A percentile compares a stretch with the other conserved stretches of the same genome.
Evolutionary conservation across 768 basidiomycete genomes (phyloP).

Genomic region (Macrolepiota albuminosa): DNA sequence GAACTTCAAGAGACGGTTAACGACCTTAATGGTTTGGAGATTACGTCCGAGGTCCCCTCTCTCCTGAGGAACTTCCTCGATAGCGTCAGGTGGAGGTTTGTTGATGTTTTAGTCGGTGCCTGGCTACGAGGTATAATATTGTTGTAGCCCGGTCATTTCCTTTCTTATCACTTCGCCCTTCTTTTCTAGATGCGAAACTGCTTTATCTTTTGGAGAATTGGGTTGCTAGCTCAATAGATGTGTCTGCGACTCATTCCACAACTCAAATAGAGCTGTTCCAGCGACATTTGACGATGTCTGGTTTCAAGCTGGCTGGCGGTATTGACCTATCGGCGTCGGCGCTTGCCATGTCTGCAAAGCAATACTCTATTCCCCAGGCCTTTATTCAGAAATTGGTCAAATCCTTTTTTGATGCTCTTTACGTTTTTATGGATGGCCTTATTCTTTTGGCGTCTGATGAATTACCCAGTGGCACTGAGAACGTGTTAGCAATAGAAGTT

Average conservation of each 20-base stretch:
- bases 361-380: constrained; percentile 55
- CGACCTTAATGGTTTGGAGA: constrained; percentile 77
- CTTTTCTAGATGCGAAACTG: constrained; percentile 63
- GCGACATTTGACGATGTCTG: constrained; percentile 65
- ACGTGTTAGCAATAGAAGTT: constrained; percentile 28
- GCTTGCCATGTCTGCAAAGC: constrained; percentile 48
- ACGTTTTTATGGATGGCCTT: constrained; percentile 83
- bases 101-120: constrained; percentile 66
- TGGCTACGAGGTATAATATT: constrained; percentile 75
- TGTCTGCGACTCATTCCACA: constrained; percentile 70
- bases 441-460: constrained; percentile 75
- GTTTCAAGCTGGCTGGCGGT: constrained; percentile 80
- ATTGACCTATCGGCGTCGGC: constrained; percentile 51
- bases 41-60: constrained; percentile 67
- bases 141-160: constrained; percentile 2
- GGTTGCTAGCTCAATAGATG: constrained; percentile 56
- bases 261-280: constrained; percentile 79
- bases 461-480: constrained; percentile 40
- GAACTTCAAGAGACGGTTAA: constrained; percentile 86
- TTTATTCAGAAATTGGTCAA: constrained; percentile 74
- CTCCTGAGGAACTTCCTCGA: constrained; percentile 73
- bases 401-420: constrained; percentile 81
- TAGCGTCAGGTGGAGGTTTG: constrained; percentile 83
- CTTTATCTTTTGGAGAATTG: constrained; percentile 89
- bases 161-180: constrained; percentile 1